A percentile compares a stretch with the other conserved stretches of the same genome.
Evolutionary conservation across 345 rosid species (phyloP).

Genomic region (Melaleuca quinquenervia): DNA sequence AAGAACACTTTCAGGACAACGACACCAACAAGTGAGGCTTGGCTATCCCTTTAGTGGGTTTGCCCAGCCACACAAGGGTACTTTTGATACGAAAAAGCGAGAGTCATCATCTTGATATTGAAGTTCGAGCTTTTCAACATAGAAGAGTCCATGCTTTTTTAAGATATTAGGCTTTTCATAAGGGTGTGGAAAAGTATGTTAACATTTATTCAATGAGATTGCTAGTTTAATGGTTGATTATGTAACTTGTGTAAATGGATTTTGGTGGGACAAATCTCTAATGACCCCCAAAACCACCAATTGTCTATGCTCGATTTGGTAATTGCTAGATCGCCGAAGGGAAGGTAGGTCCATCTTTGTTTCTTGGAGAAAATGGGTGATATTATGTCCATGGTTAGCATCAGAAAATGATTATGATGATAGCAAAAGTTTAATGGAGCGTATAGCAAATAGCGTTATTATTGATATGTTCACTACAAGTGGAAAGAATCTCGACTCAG

Average conservation of each 20-base stretch:
- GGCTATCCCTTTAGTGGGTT: background rate
- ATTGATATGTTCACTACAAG: slow-evolving; percentile 1
- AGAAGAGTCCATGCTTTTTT: background rate
- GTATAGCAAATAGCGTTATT: background rate
- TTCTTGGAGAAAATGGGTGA: background rate
- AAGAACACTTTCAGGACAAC: background rate
- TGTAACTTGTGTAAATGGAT: background rate
- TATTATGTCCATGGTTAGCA: background rate
- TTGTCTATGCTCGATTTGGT: background rate
- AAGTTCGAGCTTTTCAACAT: background rate
- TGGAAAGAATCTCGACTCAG: slow-evolving; percentile 9
- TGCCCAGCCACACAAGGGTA: background rate
- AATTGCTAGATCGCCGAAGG: background rate
- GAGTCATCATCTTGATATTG: background rate
- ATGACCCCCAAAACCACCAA: background rate
- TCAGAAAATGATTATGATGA: background rate
- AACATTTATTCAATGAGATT: background rate
- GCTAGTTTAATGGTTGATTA: background rate
- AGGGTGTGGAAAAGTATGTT: background rate
- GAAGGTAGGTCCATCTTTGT: background rate
- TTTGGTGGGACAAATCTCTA: background rate
- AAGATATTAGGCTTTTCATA: background rate
- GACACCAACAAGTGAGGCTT: background rate
- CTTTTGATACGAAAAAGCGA: background rate
- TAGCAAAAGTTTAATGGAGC: background rate